Base-by-base conservation (phyloP, 1,139 yeast species). In the Meyerozyma guilliermondii region DNA sequence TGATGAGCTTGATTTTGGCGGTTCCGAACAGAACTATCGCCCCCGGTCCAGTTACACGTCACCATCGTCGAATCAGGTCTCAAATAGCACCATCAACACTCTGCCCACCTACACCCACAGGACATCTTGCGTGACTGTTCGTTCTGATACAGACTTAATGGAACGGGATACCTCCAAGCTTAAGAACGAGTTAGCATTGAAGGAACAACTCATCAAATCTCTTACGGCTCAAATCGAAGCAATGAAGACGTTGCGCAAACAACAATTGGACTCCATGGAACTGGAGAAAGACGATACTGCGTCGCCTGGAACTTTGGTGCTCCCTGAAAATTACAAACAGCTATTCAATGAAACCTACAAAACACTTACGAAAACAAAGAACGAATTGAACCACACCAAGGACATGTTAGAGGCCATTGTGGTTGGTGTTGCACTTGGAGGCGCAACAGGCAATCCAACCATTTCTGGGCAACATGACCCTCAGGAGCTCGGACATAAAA, bases 401-500 rank as follows among this genome's bases (percentile, higher is more conserved):
- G 13, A 26, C 22, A 24, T 27, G 43, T n/a, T 35, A 38, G 39
- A 17, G 43, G 20, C 33, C 23, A 10, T n/a, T 41, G 17, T 28
- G 39, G 35, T 14, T 30, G 42, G 38, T 30, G 37, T 22, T 22
- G 29, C 43, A 39, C 38, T 40, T 13, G 43, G 13, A 39, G 43
- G 44, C 10, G 43, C 24, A 10, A 10, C 24, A 10, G 24, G n/a
- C 16, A 10, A 11, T 23, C n/a, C 23, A 22, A 17, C 23, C 8
- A 23, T 33, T 4, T 29, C 33, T 18, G 85, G 85, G 2, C 68
- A 81, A 43, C 81, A 75, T 53, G 95, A 87, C 54, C 86, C 81
- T 39, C 80, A 84, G 51, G 92, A 87, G 50, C 63, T 87, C 41
- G 81, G 92, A 7, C 95, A 88, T 57, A 83, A 85, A 51, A 78